Evolutionary conservation across 805 yeast species (phyloP).

Genomic region (Candida andamanensis): DNA sequence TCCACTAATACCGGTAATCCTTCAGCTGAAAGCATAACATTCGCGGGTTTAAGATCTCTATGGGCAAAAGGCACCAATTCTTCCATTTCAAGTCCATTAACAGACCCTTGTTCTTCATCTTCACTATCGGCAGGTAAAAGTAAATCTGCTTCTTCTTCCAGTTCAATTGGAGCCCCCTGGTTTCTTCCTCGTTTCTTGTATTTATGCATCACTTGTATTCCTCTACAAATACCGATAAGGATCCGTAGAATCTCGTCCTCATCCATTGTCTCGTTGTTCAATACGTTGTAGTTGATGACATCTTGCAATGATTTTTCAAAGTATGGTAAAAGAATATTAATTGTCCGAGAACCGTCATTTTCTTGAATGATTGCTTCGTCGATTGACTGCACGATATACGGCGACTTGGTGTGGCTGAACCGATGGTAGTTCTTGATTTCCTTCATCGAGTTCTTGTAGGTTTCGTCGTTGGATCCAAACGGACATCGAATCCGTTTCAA

Average conservation of each 20-base stretch:
- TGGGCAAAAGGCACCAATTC: conserved; percentile 74
- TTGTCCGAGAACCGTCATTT: conserved; percentile 72
- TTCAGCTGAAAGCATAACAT: conserved; percentile 71
- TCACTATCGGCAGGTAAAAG: conserved; percentile 14
- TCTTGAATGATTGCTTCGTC: conserved; percentile 73
- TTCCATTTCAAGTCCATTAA: conserved; percentile 15
- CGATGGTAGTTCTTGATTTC: conserved; percentile 74
- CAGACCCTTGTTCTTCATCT: conserved; percentile 21
- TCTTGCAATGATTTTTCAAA: conserved; percentile 74
- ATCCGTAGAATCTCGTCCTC: conserved; percentile 61
- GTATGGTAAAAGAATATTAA: conserved; percentile 76
- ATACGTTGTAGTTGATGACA: conserved; percentile 57
- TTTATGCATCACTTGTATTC: conserved; percentile 71
- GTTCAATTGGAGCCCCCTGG: conserved; percentile 9
- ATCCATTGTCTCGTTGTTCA: conserved; percentile 48
- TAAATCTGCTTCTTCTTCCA: conserved; percentile 23
- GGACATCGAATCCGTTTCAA: conserved; percentile 85
- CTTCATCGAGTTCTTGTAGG: conserved; percentile 53
- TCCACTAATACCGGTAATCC: conserved; percentile 79
- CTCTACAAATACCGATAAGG: conserved; percentile 67
- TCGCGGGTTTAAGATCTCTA: conserved; percentile 85
- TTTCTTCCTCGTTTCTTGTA: conserved; percentile 29
- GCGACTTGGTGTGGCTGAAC: conserved; percentile 50
- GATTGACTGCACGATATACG: conserved; percentile 61
- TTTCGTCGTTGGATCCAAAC: conserved; percentile 73